Evolutionary conservation across 2,329 filamentous ascomycete species (phyloP).

Genomic region (Seiridium unicorne): DNA sequence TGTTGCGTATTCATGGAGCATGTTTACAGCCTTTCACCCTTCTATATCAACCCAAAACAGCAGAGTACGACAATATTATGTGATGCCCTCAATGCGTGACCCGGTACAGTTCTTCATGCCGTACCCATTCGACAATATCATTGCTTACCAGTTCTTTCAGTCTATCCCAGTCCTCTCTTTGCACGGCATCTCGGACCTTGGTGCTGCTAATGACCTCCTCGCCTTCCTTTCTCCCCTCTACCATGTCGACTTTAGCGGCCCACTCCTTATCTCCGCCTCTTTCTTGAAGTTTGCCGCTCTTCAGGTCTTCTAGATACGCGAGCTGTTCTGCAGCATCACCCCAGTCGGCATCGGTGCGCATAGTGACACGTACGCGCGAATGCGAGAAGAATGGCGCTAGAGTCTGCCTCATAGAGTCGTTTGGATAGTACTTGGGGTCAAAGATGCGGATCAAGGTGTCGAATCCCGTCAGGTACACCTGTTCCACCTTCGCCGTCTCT

Average conservation of each 20-base stretch:
- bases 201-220: conserved; percentile 56
- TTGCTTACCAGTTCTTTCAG: conserved; percentile 55
- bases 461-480: conserved; percentile 72
- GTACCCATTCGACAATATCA: conserved; percentile 58
- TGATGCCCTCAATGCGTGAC: not conserved
- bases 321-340: conserved; percentile 54
- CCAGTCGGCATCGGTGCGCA: conserved; percentile 61
- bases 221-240: conserved; percentile 44
- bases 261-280: conserved; percentile 58
- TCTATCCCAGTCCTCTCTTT: conserved; percentile 40
- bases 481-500: conserved; percentile 32
- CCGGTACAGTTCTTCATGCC: conserved; percentile 54
- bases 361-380: conserved; percentile 62
- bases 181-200: conserved; percentile 57
- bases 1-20: too few relatives aligned
- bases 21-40: too few relatives aligned
- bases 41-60: not conserved
- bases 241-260: conserved; percentile 59
- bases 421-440: conserved; percentile 68
- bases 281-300: conserved; percentile 41
- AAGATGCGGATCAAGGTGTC: conserved; percentile 75
- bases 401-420: conserved; percentile 46
- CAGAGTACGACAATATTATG: not conserved
- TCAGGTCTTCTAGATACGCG: conserved; percentile 51
- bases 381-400: conserved; percentile 63